Base-by-base conservation (phyloP, 768 basidiomycete genomes). In the Hirschioporus abietinus region DNA sequence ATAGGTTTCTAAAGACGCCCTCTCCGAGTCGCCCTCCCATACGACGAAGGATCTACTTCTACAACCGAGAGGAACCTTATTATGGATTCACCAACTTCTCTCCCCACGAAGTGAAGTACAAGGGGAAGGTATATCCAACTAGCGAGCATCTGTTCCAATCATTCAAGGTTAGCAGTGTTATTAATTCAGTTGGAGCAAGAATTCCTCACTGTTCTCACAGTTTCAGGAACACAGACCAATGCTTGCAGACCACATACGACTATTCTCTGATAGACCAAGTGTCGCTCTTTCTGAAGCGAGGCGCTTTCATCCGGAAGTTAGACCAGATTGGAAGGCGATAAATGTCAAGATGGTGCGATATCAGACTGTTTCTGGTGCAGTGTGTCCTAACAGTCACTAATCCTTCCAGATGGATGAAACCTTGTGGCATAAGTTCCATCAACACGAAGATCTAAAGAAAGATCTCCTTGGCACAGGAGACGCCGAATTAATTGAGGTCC, bases 101-200 rank as follows among this genome's bases (percentile, higher is more conserved):
- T 10, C 74, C 84, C 0, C 89, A 91, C 73, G 79, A 84, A 60
- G 84, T 92, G 9, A 70, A 78, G 12, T 87, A 89, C 72, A 81
- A 85, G 36, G 85, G 85, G 57, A 88, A 86, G 72, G 79, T 76
- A 65, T 92, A 91, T 72, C 88, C 89, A 1, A 92, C 90, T 0
- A 88, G 88, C 72, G 90, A 91, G 72, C 90, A 91, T 74, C 81
- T 91, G 12, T 91, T 90, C 71, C 90, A 91, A 70, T 87, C 90
- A 1, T 83, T 90, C 78, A 91, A 90, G 74, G 88, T 87, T 64
- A 10, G 74, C 69, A 35, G 66, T 65, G 10, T 26, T 1, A 63
- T 61, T 42, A 35, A 20, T 23, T 58, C 25, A 65, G 58, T 36
- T 1, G 5, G 17, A 25, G n/a, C 15, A 25, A 18, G 30, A 15